A percentile compares a stretch with the other conserved stretches of the same genome.
Conservation (phyloP, 257 asterid genomes). For the Verbena officinalis region DNA sequence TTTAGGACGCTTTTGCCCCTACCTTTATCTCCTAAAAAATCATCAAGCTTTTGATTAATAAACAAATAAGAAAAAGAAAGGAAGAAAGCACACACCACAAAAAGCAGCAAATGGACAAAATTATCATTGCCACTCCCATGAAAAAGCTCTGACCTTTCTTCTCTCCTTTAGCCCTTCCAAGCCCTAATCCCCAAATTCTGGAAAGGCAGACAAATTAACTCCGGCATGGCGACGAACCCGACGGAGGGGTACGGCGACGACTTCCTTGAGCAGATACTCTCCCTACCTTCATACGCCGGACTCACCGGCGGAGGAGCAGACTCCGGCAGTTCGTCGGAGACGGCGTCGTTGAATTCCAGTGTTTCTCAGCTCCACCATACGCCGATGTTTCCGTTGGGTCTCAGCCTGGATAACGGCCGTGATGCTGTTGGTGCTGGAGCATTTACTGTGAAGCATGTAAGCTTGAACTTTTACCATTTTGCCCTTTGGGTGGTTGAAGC, state of each 20-base stretch:
- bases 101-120: slow-evolving; percentile 15
- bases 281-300: slow-evolving; percentile 58
- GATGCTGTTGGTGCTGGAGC: slow-evolving; percentile 46
- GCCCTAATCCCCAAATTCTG: slow-evolving; percentile 34
- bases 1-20: background rate
- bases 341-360: slow-evolving; percentile 41
- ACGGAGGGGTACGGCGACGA: slow-evolving; percentile 56
- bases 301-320: slow-evolving; percentile 45
- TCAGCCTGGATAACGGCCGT: slow-evolving; percentile 58
- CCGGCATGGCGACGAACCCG: slow-evolving; percentile 49
- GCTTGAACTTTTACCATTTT: slow-evolving; percentile 2
- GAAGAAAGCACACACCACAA: slow-evolving; percentile 18
- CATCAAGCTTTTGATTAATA: slow-evolving; percentile 7
- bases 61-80: background rate
- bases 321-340: slow-evolving; percentile 44
- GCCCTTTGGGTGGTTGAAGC: background rate
- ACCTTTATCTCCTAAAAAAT: slow-evolving; percentile 10
- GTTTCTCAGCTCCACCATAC: slow-evolving; percentile 47
- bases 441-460: slow-evolving; percentile 44
- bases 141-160: slow-evolving; percentile 4
- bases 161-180: slow-evolving; percentile 4
- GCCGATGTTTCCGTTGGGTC: slow-evolving; percentile 52
- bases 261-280: slow-evolving; percentile 65
- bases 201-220: background rate
- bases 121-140: slow-evolving; percentile 11